A percentile compares a stretch with the other conserved stretches of the same genome.
Conservation (phyloP, 164 flowering plant genomes). For the Aristolochia contorta region DNA sequence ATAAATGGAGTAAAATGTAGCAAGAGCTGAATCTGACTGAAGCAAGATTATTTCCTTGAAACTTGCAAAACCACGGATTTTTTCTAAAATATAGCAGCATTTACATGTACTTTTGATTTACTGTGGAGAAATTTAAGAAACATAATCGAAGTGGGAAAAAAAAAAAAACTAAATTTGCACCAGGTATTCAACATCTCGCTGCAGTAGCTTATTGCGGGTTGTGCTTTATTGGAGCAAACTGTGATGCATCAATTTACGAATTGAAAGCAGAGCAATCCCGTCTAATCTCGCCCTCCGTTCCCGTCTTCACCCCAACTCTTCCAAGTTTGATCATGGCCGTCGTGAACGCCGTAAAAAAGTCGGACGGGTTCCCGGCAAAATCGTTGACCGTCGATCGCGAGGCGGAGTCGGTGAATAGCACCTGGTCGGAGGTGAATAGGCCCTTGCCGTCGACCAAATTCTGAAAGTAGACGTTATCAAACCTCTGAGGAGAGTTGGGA, state of each 20-base stretch:
- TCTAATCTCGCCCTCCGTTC: slow-evolving; percentile 44
- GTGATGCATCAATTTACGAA: not conserved
- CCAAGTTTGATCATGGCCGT: slow-evolving; percentile 63
- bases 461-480: slow-evolving; percentile 62
- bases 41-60: too few relatives aligned
- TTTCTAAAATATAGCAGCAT: too few relatives aligned
- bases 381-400: slow-evolving; percentile 34
- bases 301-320: slow-evolving; percentile 51
- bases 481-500: slow-evolving; percentile 39
- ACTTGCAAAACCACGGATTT: too few relatives aligned
- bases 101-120: too few relatives aligned
- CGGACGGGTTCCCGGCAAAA: slow-evolving; percentile 30
- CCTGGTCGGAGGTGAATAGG: slow-evolving; percentile 60
- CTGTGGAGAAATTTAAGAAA: too few relatives aligned
- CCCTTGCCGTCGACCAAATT: slow-evolving; percentile 53
- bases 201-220: too few relatives aligned
- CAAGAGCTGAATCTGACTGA: too few relatives aligned
- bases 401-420: slow-evolving; percentile 35
- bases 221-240: too few relatives aligned
- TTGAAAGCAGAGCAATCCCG: slow-evolving; percentile 51
- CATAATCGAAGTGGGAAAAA: too few relatives aligned
- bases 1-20: too few relatives aligned
- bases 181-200: too few relatives aligned
- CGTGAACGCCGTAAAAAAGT: slow-evolving; percentile 38
- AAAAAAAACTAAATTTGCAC: too few relatives aligned